A percentile compares a stretch with the other conserved stretches of the same genome.
Conservation (phyloP, 208 protist species). For the Balamuthia mandrillaris region DNA sequence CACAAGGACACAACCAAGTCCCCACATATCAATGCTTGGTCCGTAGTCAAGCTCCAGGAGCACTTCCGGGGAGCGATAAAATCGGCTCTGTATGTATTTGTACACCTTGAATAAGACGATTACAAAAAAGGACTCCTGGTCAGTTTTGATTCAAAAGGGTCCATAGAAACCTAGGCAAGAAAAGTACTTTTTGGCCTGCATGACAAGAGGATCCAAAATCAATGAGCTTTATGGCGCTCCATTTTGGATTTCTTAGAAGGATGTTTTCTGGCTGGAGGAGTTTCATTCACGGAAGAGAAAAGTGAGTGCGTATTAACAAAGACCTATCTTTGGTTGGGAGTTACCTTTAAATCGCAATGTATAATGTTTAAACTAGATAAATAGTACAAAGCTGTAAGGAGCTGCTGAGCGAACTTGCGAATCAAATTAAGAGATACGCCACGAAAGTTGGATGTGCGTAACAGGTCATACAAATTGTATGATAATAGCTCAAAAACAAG, state of each 20-base stretch:
- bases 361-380: conserved; percentile 90
- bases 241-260: conserved; percentile 75
- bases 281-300: no score
- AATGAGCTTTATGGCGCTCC: conserved; percentile 92
- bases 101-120: conserved; percentile 79
- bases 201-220: conserved; percentile 97
- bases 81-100: conserved; percentile 93
- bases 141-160: no score
- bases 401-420: conserved; percentile 90
- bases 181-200: conserved; percentile 61
- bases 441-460: conserved; percentile 73
- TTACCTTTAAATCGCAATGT: conserved; percentile 93
- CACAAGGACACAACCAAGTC: conserved; percentile 94
- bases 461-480: conserved; percentile 92
- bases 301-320: not conserved
- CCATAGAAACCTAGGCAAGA: no score
- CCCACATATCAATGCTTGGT: conserved; percentile 96
- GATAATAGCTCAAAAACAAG: conserved; percentile 94
- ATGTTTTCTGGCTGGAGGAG: conserved; percentile 79
- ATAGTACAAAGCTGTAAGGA: conserved; percentile 85
- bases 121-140: not conserved
- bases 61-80: conserved; percentile 90
- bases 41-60: conserved; percentile 84
- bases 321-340: not conserved
- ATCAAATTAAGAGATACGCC: conserved; percentile 78